Percentiles rank a stretch among this genome's conserved stretches.
These are phyloP conservation scores for Picea engelmannii DNA, from an alignment of 83 land plant species.

Conservation along the genomic window DNA sequence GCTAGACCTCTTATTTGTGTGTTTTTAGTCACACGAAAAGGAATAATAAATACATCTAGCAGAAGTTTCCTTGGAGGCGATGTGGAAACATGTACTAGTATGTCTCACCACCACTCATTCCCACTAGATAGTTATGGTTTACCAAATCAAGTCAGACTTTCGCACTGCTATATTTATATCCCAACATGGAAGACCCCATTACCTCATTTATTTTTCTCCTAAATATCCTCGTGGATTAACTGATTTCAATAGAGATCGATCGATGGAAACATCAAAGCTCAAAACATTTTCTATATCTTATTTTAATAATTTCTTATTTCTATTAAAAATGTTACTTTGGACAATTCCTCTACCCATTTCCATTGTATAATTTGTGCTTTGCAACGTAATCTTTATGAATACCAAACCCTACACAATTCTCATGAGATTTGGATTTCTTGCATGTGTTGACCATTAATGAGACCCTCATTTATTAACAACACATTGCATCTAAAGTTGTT, in stretches of 20 bases:
- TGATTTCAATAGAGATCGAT: not conserved
- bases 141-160: not conserved
- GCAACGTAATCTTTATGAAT: too few relatives aligned
- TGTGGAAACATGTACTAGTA: not conserved
- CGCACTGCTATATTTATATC: not conserved
- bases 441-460: too few relatives aligned
- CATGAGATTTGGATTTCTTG: too few relatives aligned
- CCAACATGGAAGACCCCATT: not conserved
- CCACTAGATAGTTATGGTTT: not conserved
- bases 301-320: not conserved
- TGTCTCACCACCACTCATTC: not conserved
- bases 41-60: not conserved
- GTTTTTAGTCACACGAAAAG: too few relatives aligned
- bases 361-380: too few relatives aligned
- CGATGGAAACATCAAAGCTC: not conserved
- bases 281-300: not conserved
- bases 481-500: too few relatives aligned
- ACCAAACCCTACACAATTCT: too few relatives aligned
- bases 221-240: not conserved
- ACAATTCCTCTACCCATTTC: not conserved
- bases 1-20: too few relatives aligned
- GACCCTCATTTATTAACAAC: too few relatives aligned
- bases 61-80: not conserved
- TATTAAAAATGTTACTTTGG: constrained; percentile 16
- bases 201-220: not conserved